phyloP scores from a whole-genome alignment of 768 basidiomycete species.

The Porpolomopsis calyptriformis region DNA sequence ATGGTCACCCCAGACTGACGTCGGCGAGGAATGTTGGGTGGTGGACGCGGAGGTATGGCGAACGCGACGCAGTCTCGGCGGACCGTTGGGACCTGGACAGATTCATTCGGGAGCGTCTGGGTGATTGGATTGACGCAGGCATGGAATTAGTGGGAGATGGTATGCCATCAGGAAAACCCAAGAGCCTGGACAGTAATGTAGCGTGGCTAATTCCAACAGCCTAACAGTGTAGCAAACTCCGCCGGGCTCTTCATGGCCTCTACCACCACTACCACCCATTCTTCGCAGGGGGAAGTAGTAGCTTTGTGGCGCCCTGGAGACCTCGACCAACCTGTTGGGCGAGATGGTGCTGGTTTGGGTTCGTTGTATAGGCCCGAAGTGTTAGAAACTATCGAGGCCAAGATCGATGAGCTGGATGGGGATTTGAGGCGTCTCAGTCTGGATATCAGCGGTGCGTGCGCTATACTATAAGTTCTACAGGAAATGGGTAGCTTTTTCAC shows the following conservation, averaged over 20 bases:
- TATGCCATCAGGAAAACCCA: too few relatives aligned
- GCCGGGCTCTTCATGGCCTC: too few relatives aligned
- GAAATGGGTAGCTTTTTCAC: conserved; percentile 9
- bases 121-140: conserved; percentile 14
- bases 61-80: conserved; percentile 9
- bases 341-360: background rate
- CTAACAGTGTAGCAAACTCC: too few relatives aligned
- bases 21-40: conserved; percentile 7
- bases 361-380: conserved; percentile 45
- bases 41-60: conserved; percentile 13
- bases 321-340: background rate
- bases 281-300: too few relatives aligned
- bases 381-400: conserved; percentile 47
- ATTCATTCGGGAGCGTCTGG: conserved; percentile 13
- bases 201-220: too few relatives aligned
- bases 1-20: conserved; percentile 9
- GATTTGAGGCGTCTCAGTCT: conserved; percentile 54
- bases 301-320: conserved; percentile 2
- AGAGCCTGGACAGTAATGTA: too few relatives aligned
- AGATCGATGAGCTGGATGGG: conserved; percentile 24
- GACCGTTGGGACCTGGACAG: conserved; percentile 12
- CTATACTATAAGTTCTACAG: too few relatives aligned
- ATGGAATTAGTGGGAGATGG: conserved; percentile 20
- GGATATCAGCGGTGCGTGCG: conserved; percentile 65
- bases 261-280: background rate